A percentile compares a stretch with the other conserved stretches of the same genome.
These are phyloP conservation scores for Zygosaccharomyces pseudobailii DNA, from an alignment of 1,139 yeast species.

Conservation along the genomic window DNA sequence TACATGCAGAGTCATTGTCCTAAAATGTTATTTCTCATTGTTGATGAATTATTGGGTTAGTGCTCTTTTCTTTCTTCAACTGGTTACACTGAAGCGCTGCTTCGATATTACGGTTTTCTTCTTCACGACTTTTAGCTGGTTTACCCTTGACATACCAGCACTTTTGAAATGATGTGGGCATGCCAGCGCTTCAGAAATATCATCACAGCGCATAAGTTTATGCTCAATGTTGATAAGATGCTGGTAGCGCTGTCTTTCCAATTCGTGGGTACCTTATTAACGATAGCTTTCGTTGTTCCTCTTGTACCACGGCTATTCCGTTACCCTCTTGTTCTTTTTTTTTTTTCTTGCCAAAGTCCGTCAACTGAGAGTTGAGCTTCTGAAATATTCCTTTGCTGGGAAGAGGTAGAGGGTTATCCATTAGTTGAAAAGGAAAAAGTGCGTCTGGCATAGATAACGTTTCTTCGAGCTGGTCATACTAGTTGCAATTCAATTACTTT, in stretches of 20 bases:
- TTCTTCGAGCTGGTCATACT: neutral
- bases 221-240: neutral
- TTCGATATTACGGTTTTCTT: too few relatives aligned
- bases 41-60: too few relatives aligned
- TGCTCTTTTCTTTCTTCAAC: too few relatives aligned
- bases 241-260: neutral
- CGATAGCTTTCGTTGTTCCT: neutral
- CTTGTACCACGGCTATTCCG: neutral
- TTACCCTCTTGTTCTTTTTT: constrained; percentile 1
- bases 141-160: too few relatives aligned
- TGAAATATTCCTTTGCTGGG: neutral
- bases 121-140: too few relatives aligned
- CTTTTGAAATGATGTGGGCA: neutral
- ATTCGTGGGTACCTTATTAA: neutral
- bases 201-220: neutral
- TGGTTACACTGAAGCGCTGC: too few relatives aligned
- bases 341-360: constrained; percentile 3
- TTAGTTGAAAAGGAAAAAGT: neutral
- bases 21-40: too few relatives aligned
- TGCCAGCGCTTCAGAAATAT: neutral
- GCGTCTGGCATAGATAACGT: neutral
- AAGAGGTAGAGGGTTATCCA: neutral
- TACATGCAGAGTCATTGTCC: too few relatives aligned
- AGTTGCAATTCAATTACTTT: neutral
- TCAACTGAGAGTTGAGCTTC: neutral